Evolutionary conservation across 345 rosid species (phyloP).

Genomic region (Eucalyptus polyanthemos): DNA sequence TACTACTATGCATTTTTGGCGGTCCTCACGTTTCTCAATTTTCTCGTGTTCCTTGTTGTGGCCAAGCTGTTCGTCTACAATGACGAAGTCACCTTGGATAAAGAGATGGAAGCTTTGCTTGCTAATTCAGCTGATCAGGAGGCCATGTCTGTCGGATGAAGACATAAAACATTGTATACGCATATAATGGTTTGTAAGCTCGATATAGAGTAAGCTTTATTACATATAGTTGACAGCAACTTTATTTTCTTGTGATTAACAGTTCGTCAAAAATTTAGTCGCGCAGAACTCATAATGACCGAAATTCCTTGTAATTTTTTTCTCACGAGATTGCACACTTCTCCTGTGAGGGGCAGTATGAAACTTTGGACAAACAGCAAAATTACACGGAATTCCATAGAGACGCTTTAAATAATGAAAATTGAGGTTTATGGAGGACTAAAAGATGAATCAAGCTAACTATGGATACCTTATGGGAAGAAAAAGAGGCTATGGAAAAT

Average conservation of each 20-base stretch:
- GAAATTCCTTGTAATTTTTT: background rate
- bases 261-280: background rate
- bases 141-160: background rate
- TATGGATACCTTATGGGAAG: background rate
- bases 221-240: background rate
- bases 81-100: slow-evolving; percentile 11
- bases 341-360: background rate
- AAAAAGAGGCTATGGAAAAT: background rate
- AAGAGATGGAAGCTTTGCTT: background rate
- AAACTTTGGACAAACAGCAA: background rate
- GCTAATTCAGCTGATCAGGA: background rate
- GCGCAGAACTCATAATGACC: background rate
- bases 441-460: background rate
- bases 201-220: background rate
- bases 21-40: slow-evolving; percentile 31
- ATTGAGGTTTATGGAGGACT: background rate
- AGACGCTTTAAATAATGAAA: background rate
- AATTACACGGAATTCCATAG: background rate
- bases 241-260: background rate
- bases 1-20: slow-evolving; percentile 57
- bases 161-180: background rate
- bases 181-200: background rate
- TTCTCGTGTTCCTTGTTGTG: slow-evolving; percentile 39
- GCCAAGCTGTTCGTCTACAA: slow-evolving; percentile 48
- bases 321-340: background rate